Conservation (phyloP, 2,329 filamentous ascomycete species). For the Penicillium corylophilum region DNA sequence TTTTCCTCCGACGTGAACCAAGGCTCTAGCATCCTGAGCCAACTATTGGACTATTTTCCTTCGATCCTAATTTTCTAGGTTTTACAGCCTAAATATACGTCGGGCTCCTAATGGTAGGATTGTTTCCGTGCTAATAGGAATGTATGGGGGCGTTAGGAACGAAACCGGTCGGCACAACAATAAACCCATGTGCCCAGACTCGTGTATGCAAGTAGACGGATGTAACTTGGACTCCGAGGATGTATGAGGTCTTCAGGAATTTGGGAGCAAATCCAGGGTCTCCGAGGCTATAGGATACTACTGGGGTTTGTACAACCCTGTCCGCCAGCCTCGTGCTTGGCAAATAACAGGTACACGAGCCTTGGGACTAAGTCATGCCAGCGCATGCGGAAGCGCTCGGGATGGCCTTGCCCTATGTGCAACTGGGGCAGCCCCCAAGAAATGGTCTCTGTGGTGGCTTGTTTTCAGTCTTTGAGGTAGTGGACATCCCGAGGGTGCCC, state of each 20-base stretch:
- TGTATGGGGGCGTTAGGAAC: background rate
- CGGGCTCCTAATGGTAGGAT: background rate
- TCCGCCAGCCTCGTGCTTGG: background rate
- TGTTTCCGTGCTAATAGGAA: background rate
- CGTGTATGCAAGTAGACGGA: background rate
- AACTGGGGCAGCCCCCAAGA: background rate
- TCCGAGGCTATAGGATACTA: background rate
- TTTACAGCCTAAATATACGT: background rate
- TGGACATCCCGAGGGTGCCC: background rate
- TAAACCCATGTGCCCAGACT: background rate
- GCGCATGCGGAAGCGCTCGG: background rate
- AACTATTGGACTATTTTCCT: too few relatives aligned
- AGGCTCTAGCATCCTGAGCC: background rate
- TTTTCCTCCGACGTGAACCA: background rate
- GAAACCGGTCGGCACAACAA: background rate
- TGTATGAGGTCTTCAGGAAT: background rate
- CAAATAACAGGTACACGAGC: background rate
- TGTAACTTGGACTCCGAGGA: background rate
- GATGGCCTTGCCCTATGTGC: conserved; percentile 4
- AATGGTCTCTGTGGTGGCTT: background rate
- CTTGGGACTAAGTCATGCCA: conserved; percentile 1
- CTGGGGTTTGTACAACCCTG: conserved; percentile 1
- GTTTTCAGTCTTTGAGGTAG: background rate
- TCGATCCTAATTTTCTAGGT: too few relatives aligned
- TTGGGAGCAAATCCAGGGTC: background rate